Evolutionary conservation across 2,329 filamentous ascomycete genomes (phyloP).

Genomic region (Scedosporium apiospermum): DNA sequence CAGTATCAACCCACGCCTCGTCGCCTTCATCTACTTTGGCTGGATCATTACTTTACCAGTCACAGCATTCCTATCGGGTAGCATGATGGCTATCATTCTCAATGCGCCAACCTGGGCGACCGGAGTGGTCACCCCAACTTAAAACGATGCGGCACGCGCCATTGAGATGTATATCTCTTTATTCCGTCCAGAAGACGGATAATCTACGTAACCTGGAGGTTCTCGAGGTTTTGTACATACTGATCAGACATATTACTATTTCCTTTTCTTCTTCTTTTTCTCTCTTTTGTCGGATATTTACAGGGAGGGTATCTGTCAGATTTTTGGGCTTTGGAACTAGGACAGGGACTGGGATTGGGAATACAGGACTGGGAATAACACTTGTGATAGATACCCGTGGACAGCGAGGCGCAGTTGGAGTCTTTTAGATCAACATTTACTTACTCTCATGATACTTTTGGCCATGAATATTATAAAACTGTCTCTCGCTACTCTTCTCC

Average conservation of each 20-base stretch:
- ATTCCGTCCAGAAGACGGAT: too few species aligned
- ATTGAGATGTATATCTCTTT: too few species aligned
- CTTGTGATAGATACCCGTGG: background rate
- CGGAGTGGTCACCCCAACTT: too few species aligned
- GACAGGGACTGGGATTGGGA: background rate
- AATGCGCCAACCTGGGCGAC: conserved; percentile 35
- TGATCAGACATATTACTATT: background rate
- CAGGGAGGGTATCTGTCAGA: background rate
- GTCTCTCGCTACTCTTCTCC: too few species aligned
- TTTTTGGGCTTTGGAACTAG: background rate
- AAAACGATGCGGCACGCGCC: too few species aligned
- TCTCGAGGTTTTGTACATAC: background rate
- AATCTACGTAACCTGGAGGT: background rate
- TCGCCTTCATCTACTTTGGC: conserved; percentile 35
- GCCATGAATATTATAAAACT: background rate
- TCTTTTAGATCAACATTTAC: background rate
- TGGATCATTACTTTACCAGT: conserved; percentile 43
- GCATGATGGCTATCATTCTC: conserved; percentile 43
- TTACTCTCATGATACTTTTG: background rate
- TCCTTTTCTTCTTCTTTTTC: background rate
- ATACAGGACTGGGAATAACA: background rate
- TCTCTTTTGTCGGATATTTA: background rate
- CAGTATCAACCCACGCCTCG: conserved; percentile 38
- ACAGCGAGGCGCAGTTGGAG: background rate
- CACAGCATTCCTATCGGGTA: conserved; percentile 39